Percentiles rank a stretch among this genome's conserved stretches.
phyloP scores from a whole-genome alignment of 2,329 filamentous ascomycete species.

The Fusarium sp. region DNA sequence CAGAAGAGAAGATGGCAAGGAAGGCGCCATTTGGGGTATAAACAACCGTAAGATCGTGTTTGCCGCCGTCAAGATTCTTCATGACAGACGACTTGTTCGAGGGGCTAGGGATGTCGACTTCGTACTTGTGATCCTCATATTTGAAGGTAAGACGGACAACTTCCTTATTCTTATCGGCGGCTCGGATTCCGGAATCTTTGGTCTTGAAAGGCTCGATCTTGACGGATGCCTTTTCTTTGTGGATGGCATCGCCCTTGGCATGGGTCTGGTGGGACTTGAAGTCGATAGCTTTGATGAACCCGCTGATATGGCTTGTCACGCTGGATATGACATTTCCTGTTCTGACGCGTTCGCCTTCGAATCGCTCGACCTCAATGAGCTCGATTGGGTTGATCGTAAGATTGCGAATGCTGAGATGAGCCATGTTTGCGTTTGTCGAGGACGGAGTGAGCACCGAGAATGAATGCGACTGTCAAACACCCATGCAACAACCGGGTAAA shows the following conservation, averaged over 20 bases:
- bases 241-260: constrained; percentile 72
- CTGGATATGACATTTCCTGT: constrained; percentile 62
- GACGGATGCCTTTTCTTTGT: constrained; percentile 74
- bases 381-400: constrained; percentile 81
- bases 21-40: constrained; percentile 71
- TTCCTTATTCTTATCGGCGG: constrained; percentile 73
- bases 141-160: constrained; percentile 83
- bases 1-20: constrained; percentile 78
- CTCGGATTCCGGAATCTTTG: constrained; percentile 68
- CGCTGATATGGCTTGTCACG: constrained; percentile 60
- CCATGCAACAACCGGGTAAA: background rate
- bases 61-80: constrained; percentile 66
- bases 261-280: constrained; percentile 51
- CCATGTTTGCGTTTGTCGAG: constrained; percentile 56
- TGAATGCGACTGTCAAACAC: constrained; percentile 17
- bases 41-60: constrained; percentile 75
- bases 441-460: constrained; percentile 3
- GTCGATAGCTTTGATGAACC: constrained; percentile 62
- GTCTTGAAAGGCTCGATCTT: constrained; percentile 78
- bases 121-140: constrained; percentile 70
- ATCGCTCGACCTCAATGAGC: constrained; percentile 81
- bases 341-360: constrained; percentile 67
- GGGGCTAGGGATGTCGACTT: constrained; percentile 79
- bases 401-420: constrained; percentile 82
- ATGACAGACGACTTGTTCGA: constrained; percentile 73